These are phyloP conservation scores for Quercus berberidifolia DNA, from an alignment of 306 rosid genomes.

Conservation along the genomic window DNA sequence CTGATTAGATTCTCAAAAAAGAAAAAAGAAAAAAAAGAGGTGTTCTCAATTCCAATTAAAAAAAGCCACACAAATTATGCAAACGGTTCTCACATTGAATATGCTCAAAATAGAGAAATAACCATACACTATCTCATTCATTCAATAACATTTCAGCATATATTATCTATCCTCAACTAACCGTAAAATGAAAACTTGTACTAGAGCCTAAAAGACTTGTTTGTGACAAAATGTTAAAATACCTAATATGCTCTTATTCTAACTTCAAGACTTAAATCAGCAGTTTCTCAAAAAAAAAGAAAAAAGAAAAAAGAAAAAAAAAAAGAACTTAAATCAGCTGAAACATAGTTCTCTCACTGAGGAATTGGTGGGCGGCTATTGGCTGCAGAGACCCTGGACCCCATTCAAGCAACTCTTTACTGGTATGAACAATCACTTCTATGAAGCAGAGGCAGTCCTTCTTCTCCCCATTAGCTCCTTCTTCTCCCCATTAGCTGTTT, in stretches of 20 bases:
- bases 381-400: conserved; percentile 45
- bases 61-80: too few relatives aligned
- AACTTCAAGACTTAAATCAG: not conserved
- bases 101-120: too few relatives aligned
- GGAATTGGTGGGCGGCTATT: conserved; percentile 47
- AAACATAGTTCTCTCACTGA: conserved; percentile 10
- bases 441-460: conserved; percentile 43
- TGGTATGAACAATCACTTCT: conserved; percentile 45
- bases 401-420: conserved; percentile 52
- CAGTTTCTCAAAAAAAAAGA: too few relatives aligned
- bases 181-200: not conserved
- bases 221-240: not conserved
- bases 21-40: too few relatives aligned
- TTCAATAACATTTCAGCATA: not conserved
- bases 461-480: not conserved
- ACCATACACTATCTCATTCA: not conserved
- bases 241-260: not conserved
- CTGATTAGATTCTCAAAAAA: not conserved
- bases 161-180: not conserved
- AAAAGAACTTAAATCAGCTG: not conserved
- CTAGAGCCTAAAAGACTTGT: not conserved
- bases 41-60: too few relatives aligned
- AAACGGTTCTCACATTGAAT: not conserved
- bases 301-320: too few relatives aligned
- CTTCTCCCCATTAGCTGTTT: conserved; percentile 30